Evolutionary conservation across 2,329 filamentous ascomycete genomes (phyloP), one percentile per base, ranked within the genome.

Genomic region (Epicoccum sorghinum): DNA sequence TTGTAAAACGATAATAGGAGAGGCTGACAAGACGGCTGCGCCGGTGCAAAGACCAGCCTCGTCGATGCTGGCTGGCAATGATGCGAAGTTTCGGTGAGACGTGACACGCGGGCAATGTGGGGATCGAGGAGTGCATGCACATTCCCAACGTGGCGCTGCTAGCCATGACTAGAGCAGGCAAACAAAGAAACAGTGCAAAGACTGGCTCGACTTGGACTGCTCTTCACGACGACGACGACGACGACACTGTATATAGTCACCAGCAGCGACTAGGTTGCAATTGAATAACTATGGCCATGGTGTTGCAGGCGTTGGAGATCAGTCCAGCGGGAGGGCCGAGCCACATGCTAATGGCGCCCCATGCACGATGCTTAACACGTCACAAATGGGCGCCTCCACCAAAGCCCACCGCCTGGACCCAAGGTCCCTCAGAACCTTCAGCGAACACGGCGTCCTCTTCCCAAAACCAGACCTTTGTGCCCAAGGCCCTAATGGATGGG

Each of bases 401-500:
- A 53, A 40, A 47, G 30, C 22, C 43, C 30, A 47, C 50, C 38
- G 50, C 50, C 42, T 30, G 50, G 29, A 27, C 32, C 43, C n/a
- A 8, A 14, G 3, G 10, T 42, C 35, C 7, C 25, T 32, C 50
- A 42, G 29, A 58, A 59, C 41, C 47, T 39, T 47, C 49, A 57
- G 57, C 48, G 13, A 38, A 37, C 32, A 33, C 39, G 24, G 35
- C 40, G 30, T 8, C 44, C 36, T n/a, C 29, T 51, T 22, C 25
- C 23, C 52, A 37, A 23, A 53, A 45, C 41, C 58, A 37, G 29
- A 53, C 49, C 49, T 36, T 43, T 41, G 57, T 58, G 58, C 54
- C 51, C 51, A 27, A 49, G 46, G 14, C 41, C 44, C 57, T 60
- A 38, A 71, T 73, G 70, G 58, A 66, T 63, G 65, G 62, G 57